Percentiles rank a stretch among this genome's conserved stretches.
These are phyloP conservation scores for Castanea sativa DNA, from an alignment of 306 rosid species.

Conservation along the genomic window DNA sequence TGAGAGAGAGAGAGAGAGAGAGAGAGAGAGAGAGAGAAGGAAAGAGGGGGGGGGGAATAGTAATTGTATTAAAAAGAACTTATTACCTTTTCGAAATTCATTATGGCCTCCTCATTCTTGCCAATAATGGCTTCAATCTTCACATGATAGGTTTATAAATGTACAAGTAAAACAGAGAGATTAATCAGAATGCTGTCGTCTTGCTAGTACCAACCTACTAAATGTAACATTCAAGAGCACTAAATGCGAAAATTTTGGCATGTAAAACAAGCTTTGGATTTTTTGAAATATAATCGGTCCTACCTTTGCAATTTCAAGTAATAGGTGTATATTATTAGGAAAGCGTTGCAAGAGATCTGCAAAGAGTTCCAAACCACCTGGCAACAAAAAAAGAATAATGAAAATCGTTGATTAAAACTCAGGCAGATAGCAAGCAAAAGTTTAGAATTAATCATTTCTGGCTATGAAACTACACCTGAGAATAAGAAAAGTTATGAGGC, in stretches of 20 bases:
- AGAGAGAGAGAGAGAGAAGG: not conserved
- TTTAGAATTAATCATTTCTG: not conserved
- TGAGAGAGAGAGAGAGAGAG: not conserved
- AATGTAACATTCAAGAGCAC: conserved; percentile 22
- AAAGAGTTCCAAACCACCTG: conserved; percentile 93
- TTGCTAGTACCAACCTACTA: conserved; percentile 10
- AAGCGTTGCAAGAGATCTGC: conserved; percentile 89
- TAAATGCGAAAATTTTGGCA: not conserved
- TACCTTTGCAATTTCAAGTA: conserved; percentile 98
- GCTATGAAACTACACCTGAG: not conserved
- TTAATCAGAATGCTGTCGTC: conserved; percentile 10
- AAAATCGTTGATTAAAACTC: not conserved
- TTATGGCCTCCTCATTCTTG: conserved; percentile 91
- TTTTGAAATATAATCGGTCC: conserved; percentile 26
- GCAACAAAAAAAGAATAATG: conserved; percentile 23
- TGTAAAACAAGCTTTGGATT: conserved; percentile 9
- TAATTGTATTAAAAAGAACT: conserved; percentile 1
- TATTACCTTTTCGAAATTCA: conserved; percentile 90
- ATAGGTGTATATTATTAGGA: conserved; percentile 80
- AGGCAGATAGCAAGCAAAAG: not conserved
- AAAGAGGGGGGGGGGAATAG: not conserved
- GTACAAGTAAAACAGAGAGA: not conserved
- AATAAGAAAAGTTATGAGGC: not conserved
- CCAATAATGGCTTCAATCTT: conserved; percentile 97
- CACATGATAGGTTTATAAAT: conserved; percentile 22